Percentiles rank a stretch among this genome's conserved stretches.
Conservation (phyloP, 169 alveolate species). For the Plasmodium malariae region DNA sequence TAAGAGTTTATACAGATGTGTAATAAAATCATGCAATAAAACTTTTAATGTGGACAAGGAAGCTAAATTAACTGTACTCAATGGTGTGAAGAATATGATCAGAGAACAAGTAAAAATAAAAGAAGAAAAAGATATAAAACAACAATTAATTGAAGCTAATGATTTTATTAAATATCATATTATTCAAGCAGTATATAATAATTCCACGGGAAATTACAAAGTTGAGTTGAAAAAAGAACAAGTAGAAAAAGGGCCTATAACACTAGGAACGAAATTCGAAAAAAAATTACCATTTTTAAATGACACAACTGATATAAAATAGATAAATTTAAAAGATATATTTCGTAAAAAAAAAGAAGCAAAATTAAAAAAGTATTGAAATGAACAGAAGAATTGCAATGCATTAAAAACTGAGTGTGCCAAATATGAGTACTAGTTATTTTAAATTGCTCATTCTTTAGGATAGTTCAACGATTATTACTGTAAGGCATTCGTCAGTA, state of each 20-base stretch:
- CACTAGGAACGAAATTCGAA: constrained; percentile 63
- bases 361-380: too few relatives aligned
- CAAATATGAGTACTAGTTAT: too few relatives aligned
- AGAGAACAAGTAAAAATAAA: constrained; percentile 42
- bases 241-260: constrained; percentile 56
- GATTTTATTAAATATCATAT: constrained; percentile 58
- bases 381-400: too few relatives aligned
- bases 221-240: constrained; percentile 63
- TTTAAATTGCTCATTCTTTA: too few relatives aligned
- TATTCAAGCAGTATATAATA: constrained; percentile 73
- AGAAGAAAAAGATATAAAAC: constrained; percentile 65
- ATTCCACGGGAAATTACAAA: constrained; percentile 63
- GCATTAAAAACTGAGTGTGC: too few relatives aligned
- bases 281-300: constrained; percentile 44
- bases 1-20: constrained; percentile 24
- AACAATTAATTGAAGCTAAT: constrained; percentile 69
- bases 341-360: too few relatives aligned
- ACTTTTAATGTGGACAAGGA: constrained; percentile 65
- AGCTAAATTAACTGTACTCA: constrained; percentile 44
- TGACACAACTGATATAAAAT: too few relatives aligned
- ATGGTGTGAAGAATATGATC: constrained; percentile 61
- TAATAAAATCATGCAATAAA: constrained; percentile 47
- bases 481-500: too few relatives aligned
- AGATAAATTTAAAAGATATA: too few relatives aligned
- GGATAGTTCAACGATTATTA: too few relatives aligned